These are phyloP conservation scores for Coemansia sp. DNA, from an alignment of 192 early-diverging fungal genomes.

Conservation along the genomic window DNA sequence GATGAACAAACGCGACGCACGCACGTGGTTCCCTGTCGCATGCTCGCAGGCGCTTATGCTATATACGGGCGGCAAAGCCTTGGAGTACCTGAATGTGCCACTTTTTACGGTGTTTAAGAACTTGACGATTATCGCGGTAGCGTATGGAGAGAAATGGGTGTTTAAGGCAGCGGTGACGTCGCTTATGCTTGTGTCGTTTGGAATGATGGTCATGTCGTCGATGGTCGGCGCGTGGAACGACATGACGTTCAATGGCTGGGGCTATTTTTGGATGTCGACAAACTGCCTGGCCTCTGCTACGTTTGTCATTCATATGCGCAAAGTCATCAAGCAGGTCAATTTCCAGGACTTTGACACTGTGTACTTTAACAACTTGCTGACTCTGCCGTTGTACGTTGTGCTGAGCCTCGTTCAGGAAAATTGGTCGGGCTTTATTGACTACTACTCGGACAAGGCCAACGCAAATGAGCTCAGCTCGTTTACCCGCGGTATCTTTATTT, in stretches of 20 bases:
- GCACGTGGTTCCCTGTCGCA: constrained; percentile 84
- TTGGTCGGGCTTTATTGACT: constrained; percentile 57
- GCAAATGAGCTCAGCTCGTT: constrained; percentile 63
- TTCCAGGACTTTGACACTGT: constrained; percentile 99
- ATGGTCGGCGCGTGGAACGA: constrained; percentile 85
- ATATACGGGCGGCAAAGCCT: constrained; percentile 92
- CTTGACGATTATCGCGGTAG: constrained; percentile 95
- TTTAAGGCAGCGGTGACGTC: constrained; percentile 79
- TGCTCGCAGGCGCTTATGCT: constrained; percentile 88
- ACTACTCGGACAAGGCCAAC: constrained; percentile 56
- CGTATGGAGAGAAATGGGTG: constrained; percentile 85
- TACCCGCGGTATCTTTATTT: constrained; percentile 70
- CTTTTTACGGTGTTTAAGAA: constrained; percentile 99
- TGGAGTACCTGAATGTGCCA: constrained; percentile 90
- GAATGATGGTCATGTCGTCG: constrained; percentile 82
- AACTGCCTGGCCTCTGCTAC: constrained; percentile 91
- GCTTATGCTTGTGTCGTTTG: constrained; percentile 80
- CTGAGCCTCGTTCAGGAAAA: constrained; percentile 70
- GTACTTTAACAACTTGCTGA: constrained; percentile 94
- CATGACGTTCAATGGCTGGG: constrained; percentile 58
- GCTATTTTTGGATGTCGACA: constrained; percentile 85
- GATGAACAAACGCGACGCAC: constrained; percentile 63
- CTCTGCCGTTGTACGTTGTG: constrained; percentile 73
- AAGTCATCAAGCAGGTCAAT: constrained; percentile 79
- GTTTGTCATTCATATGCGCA: constrained; percentile 89